Evolutionary conservation across 2,329 filamentous ascomycete genomes (phyloP).

Genomic region (Nothopassalora personata): DNA sequence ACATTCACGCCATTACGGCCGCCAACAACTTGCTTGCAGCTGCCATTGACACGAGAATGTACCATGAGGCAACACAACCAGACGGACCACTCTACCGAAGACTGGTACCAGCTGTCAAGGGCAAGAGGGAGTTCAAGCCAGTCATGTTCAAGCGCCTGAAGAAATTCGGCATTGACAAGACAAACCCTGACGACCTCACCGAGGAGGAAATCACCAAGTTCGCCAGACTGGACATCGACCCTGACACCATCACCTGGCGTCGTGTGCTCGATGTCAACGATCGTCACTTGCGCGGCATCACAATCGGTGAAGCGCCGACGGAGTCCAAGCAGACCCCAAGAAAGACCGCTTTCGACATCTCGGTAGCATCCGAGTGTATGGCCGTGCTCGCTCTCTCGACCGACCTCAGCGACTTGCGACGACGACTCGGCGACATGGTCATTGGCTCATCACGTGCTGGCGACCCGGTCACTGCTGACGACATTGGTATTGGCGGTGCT

Average conservation of each 20-base stretch:
- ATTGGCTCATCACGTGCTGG: conserved; percentile 79
- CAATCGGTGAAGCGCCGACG: conserved; percentile 78
- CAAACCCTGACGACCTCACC: conserved; percentile 82
- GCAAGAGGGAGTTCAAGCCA: conserved; percentile 77
- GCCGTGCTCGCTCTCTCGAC: conserved; percentile 93
- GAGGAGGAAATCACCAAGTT: conserved; percentile 83
- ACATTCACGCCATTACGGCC: conserved; percentile 94
- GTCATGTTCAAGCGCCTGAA: conserved; percentile 90
- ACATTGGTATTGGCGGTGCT: conserved; percentile 87
- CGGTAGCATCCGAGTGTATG: conserved; percentile 97
- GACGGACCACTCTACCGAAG: conserved; percentile 82
- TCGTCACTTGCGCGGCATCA: conserved; percentile 83
- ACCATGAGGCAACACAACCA: conserved; percentile 94
- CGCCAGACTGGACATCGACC: conserved; percentile 92
- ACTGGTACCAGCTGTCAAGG: conserved; percentile 84
- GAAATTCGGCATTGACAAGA: conserved; percentile 95
- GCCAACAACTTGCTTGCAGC: conserved; percentile 96
- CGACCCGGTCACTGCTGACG: conserved; percentile 91
- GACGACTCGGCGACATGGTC: conserved; percentile 92
- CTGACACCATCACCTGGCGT: conserved; percentile 94
- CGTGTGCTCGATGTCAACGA: conserved; percentile 97
- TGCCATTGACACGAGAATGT: conserved; percentile 95
- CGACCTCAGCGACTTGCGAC: conserved; percentile 78
- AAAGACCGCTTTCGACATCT: conserved; percentile 94
- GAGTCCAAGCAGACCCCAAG: conserved; percentile 78